Conservation (phyloP, 768 basidiomycete genomes). For the Leccinum aurantiacum region DNA sequence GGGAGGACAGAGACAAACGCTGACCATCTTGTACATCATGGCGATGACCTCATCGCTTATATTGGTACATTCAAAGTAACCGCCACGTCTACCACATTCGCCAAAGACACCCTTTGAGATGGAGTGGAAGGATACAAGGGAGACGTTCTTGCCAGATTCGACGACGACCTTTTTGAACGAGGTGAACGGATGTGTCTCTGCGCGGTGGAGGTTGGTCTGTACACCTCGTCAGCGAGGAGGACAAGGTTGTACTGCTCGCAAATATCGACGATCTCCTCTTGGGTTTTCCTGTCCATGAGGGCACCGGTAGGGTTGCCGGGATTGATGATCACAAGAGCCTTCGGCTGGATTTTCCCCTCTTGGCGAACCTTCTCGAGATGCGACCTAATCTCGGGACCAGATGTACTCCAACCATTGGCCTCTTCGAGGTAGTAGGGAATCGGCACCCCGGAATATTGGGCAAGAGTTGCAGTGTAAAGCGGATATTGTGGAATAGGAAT, state of each 20-base stretch:
- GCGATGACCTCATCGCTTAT: slow-evolving; percentile 74
- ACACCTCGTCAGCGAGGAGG: slow-evolving; percentile 97
- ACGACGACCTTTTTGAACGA: slow-evolving; percentile 92
- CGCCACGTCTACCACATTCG: slow-evolving; percentile 95
- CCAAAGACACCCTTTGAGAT: slow-evolving; percentile 96
- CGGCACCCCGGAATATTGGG: slow-evolving; percentile 75
- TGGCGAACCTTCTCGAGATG: slow-evolving; percentile 65
- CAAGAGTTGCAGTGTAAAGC: slow-evolving; percentile 92
- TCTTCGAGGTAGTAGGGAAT: slow-evolving; percentile 92
- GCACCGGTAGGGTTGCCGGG: slow-evolving; percentile 97
- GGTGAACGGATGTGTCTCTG: slow-evolving; percentile 69
- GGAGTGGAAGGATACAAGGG: slow-evolving; percentile 94
- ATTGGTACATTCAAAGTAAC: slow-evolving; percentile 93
- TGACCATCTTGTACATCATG: slow-evolving; percentile 95
- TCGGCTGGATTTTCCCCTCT: slow-evolving; percentile 58
- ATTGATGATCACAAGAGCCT: slow-evolving; percentile 95
- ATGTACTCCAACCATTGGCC: slow-evolving; percentile 78
- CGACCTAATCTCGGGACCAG: slow-evolving; percentile 59
- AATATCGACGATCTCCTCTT: slow-evolving; percentile 73
- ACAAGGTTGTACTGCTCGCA: slow-evolving; percentile 86
- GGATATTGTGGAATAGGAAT: slow-evolving; percentile 99
- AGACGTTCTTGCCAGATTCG: slow-evolving; percentile 56
- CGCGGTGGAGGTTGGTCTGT: slow-evolving; percentile 89
- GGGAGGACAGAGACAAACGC: slow-evolving; percentile 86
- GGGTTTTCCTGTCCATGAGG: slow-evolving; percentile 68